Percentiles rank a stretch among this genome's conserved stretches.
Conservation (phyloP, 352 stramenopile species). For the Pythium aristosporum region DNA sequence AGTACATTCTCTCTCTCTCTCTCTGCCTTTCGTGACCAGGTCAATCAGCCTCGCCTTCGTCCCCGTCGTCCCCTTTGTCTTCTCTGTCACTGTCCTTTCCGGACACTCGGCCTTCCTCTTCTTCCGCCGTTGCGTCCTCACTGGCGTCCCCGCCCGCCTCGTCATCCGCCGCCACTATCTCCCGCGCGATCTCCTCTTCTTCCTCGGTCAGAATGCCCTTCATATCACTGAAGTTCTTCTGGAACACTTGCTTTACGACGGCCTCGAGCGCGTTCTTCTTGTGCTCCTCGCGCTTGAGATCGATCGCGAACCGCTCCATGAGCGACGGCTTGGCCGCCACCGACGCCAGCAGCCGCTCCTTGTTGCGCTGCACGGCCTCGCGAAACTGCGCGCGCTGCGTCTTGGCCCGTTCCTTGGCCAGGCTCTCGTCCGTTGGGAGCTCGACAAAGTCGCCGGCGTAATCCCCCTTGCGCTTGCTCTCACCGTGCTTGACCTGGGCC, state of each 20-base stretch:
- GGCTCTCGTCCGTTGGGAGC: conserved; percentile 34
- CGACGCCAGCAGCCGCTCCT: conserved; percentile 48
- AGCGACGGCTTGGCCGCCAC: conserved; percentile 54
- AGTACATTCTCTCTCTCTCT: background rate
- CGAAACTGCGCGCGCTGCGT: conserved; percentile 59
- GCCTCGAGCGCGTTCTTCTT: conserved; percentile 64
- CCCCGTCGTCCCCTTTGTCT: conserved; percentile 8
- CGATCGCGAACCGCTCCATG: conserved; percentile 75
- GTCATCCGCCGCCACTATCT: conserved; percentile 44
- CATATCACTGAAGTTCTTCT: conserved; percentile 51
- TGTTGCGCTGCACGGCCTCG: conserved; percentile 64
- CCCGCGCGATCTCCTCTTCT: conserved; percentile 56
- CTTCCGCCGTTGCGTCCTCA: background rate
- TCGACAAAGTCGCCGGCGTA: conserved; percentile 50
- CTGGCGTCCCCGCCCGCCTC: conserved; percentile 14
- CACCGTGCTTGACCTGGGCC: conserved; percentile 51
- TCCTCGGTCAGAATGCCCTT: conserved; percentile 69
- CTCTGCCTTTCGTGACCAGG: background rate
- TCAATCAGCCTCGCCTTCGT: conserved; percentile 4
- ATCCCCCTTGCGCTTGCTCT: conserved; percentile 48
- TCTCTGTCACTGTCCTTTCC: conserved; percentile 12
- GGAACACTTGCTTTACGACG: conserved; percentile 74
- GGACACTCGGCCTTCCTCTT: background rate
- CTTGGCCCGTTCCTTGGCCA: conserved; percentile 55
- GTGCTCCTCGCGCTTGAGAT: conserved; percentile 67